Evolutionary conservation across 495 filamentous ascomycete species (phyloP), one percentile per base, ranked within the genome.

Genomic region (Neurospora tetrasperma): DNA sequence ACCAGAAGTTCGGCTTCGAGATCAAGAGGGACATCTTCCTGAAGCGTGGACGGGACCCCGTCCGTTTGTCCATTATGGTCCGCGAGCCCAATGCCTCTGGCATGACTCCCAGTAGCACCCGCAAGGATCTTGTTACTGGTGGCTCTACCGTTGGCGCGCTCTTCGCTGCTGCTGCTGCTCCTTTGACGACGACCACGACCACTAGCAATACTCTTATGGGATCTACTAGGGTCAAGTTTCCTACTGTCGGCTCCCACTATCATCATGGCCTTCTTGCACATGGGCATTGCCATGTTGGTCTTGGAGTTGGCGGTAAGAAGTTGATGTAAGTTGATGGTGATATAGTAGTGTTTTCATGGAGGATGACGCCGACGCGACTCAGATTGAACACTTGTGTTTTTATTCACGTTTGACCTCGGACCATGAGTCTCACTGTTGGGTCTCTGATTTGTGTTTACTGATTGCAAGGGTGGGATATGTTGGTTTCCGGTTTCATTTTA

Each of bases 51-150:
- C 81, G 82, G 70, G 86, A 85, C 76, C 88, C 88, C n/a, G 86
- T 94, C 35, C 84, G 84, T 70, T 80, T 95, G 75, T 89, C 89
- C 77, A 89, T 92, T 83, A 95, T 95, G 92, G 89, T 93, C 59
- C 84, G 92, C 69, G 88, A 92, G 80, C 88, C 91, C 23, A 81
- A 79, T 71, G 68, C 74, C 54, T 69, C 38, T 5, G 54, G 54
- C 27, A 66, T 59, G 20, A 23, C 11, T 59, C 23, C 23, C 27
- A 66, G 9, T 14, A 66, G 35, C 27, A 35, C 54, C 54, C 72
- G 73, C 27, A 79, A 79, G 79, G 74, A 78, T 71, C 59, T 78
- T 71, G 54, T 31, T 38, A 18, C 54, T 20, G 18, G 43, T 46
- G 43, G 43, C 43, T 46, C 43, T 10, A 46, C 20, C 9, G 43